Base-by-base conservation (phyloP, 441 rosid species). In the Adansonia grandidieri region DNA sequence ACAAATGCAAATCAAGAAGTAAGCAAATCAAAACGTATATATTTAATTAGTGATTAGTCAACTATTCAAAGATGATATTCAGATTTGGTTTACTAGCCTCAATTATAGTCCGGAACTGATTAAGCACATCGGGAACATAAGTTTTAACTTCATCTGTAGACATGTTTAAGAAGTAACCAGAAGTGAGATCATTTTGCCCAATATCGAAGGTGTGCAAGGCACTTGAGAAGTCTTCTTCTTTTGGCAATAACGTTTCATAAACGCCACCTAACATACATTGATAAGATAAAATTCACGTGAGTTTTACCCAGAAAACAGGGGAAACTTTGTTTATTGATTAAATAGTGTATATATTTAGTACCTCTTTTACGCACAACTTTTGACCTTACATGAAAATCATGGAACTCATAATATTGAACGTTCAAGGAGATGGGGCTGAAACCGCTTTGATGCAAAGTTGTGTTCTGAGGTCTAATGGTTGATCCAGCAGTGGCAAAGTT, bases 401-500 rank as follows among this genome's bases (percentile, higher is more conserved):
- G 60, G 82, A 87, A 92, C 9, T 93, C 85, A 1, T 82, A 85
- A 17, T 5, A 73, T 62, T 93, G 98, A 79, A 92, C 91, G 64
- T 90, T 85, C 22, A 93, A 81, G 44, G 92, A 88, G 74, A 91
- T 80, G 28, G 97, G 98, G 13, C 97, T 93, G 84, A 83, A 90
- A 4, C 93, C 95, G 62, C 89, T 83, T 37, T 88, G 90, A 5
- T 63, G 85, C 44, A 88, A 82, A 71, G 93, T 89, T 0, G 91
- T 79, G 84, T 90, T 90, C 67, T 86, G 88, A 54, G 92, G 93
- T 82, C 93, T 86, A 54, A 93, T 79, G 44, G 95, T 89, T 2
- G 96, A 93, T 17, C 95, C 97, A 0, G 95, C 91, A 0, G 96
- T 90, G 3, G 98, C 98, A 42, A 91, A 93, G 82, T 92, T 92